Percentiles rank a stretch among this genome's conserved stretches.
Evolutionary conservation across 2,329 filamentous ascomycete genomes (phyloP).

Genomic region (Graphilbum ipis-grandicollis): DNA sequence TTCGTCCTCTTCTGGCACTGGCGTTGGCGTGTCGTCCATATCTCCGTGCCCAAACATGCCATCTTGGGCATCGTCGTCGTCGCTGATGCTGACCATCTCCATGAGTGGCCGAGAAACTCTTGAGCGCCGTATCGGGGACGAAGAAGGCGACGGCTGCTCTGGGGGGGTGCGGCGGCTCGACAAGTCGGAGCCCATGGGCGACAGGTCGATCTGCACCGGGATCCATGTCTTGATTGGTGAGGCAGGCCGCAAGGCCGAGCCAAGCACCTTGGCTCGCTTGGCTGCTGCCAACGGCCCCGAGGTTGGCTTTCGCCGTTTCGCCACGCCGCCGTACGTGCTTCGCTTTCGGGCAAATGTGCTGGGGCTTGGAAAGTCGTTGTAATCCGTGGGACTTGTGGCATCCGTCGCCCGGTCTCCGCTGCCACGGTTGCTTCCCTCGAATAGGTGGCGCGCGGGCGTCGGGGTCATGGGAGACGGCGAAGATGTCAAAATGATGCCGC

Average conservation of each 20-base stretch:
- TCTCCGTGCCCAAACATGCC: not conserved
- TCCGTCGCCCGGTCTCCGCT: slow-evolving; percentile 14
- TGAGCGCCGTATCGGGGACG: not conserved
- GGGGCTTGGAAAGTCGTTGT: slow-evolving; percentile 15
- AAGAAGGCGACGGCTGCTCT: not conserved
- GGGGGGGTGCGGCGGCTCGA: not conserved
- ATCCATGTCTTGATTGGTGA: slow-evolving; percentile 3
- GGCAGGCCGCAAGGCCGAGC: not conserved
- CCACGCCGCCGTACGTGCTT: not conserved
- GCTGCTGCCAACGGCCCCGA: not conserved
- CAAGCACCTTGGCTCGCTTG: slow-evolving; percentile 3
- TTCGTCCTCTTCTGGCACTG: slow-evolving; percentile 1
- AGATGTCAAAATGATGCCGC: not conserved
- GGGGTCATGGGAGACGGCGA: slow-evolving; percentile 15
- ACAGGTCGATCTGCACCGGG: slow-evolving; percentile 5
- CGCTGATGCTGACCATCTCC: not conserved
- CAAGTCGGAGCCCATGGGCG: slow-evolving; percentile 1
- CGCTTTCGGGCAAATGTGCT: slow-evolving; percentile 7
- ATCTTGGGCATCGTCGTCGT: not conserved
- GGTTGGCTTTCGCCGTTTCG: slow-evolving; percentile 6
- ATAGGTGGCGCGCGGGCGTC: slow-evolving; percentile 8
- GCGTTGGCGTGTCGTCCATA: not conserved
- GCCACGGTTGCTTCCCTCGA: slow-evolving; percentile 13
- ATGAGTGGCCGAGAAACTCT: not conserved
- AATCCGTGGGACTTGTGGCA: slow-evolving; percentile 14